These are phyloP conservation scores for Leccinum arenicola DNA, from an alignment of 768 basidiomycete species.

Conservation along the genomic window DNA sequence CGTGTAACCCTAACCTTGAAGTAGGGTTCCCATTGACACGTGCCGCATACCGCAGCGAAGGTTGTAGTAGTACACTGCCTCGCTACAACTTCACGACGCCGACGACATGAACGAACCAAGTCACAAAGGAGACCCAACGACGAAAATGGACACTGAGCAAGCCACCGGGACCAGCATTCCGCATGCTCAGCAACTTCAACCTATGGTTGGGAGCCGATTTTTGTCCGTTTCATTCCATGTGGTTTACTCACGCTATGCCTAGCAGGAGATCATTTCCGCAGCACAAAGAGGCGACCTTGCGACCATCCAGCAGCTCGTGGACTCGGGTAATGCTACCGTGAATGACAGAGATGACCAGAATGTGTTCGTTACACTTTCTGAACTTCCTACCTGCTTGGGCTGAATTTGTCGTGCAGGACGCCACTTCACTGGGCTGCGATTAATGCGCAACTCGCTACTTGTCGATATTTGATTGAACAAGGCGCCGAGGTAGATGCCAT, in stretches of 20 bases:
- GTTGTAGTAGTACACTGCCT: slow-evolving; percentile 2
- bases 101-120: slow-evolving; percentile 32
- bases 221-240: not conserved
- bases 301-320: slow-evolving; percentile 61
- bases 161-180: slow-evolving; percentile 28
- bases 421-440: slow-evolving; percentile 98
- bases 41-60: not conserved
- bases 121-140: slow-evolving; percentile 30
- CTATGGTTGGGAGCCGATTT: slow-evolving; percentile 18
- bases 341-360: slow-evolving; percentile 86
- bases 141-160: slow-evolving; percentile 24
- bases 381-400: not conserved
- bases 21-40: slow-evolving; percentile 26
- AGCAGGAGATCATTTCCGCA: slow-evolving; percentile 73
- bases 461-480: slow-evolving; percentile 82
- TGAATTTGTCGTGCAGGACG: slow-evolving; percentile 39
- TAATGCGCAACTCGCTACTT: slow-evolving; percentile 89
- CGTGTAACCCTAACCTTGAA: slow-evolving; percentile 30
- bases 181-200: slow-evolving; percentile 21
- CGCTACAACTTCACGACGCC: slow-evolving; percentile 16
- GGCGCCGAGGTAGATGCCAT: slow-evolving; percentile 94
- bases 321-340: slow-evolving; percentile 65
- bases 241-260: slow-evolving; percentile 4
- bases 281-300: slow-evolving; percentile 84
- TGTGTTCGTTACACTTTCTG: slow-evolving; percentile 40